Evolutionary conservation across 1,284 basidiomycete species (phyloP), one percentile per base, ranked within the genome.

Genomic region (Austroboletus rostrupii): DNA sequence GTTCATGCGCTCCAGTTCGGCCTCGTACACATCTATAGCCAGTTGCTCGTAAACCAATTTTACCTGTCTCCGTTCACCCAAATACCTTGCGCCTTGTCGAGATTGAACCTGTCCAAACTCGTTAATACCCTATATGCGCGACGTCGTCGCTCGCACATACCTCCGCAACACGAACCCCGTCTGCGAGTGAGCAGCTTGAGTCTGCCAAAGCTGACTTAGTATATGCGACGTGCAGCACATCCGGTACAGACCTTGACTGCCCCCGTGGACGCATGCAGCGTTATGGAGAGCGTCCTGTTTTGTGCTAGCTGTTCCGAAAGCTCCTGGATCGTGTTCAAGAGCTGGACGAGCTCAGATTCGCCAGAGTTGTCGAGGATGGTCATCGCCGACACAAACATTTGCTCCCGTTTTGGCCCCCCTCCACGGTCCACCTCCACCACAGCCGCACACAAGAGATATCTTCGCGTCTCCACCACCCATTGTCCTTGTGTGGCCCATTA

Each of bases 1-100:
- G 58, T 95, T 96, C 81, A 97, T 92, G 31, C 83, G 81, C 64
- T 98, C 95, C 16, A 99, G 75, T 66, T 97, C 93, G n/a, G 83
- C 80, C 54, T 94, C 87, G 63, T 97, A 99, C 57, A 85, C 85
- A 72, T 99, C 97, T 89, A 60, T 14, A 49, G 26, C n/a, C 45
- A 14, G 38, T 16, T 32, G 36, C 17, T 33, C 12, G 33, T 54
- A 17, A 52, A 48, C 20, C 33, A 32, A 10, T 21, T 16, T 23
- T 6, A 11, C 33, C 12, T 14, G 5, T 5, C 21, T n/a, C 29
- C 19, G 26, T 45, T 38, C 35, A 20, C 35, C 13, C 12, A 57
- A 69, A 49, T 57, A 93, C 93, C 91, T 83, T 94, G 80, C 41
- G 87, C 74, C 57, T 95, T 87, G 70, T 98, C 95, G 61, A 88